These are phyloP conservation scores for Metschnikowia continentalis DNA, from an alignment of 805 yeast species.

Conservation along the genomic window DNA sequence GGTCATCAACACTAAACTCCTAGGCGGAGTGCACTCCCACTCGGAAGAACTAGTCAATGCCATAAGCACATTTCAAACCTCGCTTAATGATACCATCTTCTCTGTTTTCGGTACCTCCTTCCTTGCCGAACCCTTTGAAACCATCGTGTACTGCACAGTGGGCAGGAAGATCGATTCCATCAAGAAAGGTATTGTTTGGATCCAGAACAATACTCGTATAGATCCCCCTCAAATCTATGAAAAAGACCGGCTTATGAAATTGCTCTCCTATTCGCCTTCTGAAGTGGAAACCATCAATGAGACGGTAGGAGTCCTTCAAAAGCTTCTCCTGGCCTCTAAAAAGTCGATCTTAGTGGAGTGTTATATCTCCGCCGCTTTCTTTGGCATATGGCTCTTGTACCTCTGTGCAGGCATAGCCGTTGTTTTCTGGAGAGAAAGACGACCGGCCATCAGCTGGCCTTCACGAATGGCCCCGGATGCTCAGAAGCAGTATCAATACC, in stretches of 20 bases:
- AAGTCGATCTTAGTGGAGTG: slow-evolving; percentile 43
- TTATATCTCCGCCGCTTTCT: slow-evolving; percentile 40
- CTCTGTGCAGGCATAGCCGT: slow-evolving; percentile 33
- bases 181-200: slow-evolving; percentile 76
- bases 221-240: slow-evolving; percentile 7
- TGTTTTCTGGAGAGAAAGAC: slow-evolving; percentile 3
- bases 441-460: slow-evolving; percentile 11
- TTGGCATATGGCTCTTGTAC: slow-evolving; percentile 48
- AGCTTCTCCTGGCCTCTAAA: slow-evolving; percentile 29
- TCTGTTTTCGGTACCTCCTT: slow-evolving; percentile 66
- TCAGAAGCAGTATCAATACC: slow-evolving; percentile 6
- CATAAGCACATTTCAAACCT: slow-evolving; percentile 18
- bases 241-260: slow-evolving; percentile 34
- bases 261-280: slow-evolving; percentile 42
- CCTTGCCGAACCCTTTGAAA: slow-evolving; percentile 55
- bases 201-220: slow-evolving; percentile 49
- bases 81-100: slow-evolving; percentile 56
- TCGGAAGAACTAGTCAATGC: slow-evolving; percentile 6
- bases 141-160: slow-evolving; percentile 74
- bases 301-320: slow-evolving; percentile 18
- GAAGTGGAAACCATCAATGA: slow-evolving; percentile 43
- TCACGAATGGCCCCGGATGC: slow-evolving; percentile 7
- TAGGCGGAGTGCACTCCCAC: slow-evolving; percentile 59
- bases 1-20: slow-evolving; percentile 56
- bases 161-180: slow-evolving; percentile 65